phyloP scores from a whole-genome alignment of 805 yeast species.

The Candida loeiensis region DNA sequence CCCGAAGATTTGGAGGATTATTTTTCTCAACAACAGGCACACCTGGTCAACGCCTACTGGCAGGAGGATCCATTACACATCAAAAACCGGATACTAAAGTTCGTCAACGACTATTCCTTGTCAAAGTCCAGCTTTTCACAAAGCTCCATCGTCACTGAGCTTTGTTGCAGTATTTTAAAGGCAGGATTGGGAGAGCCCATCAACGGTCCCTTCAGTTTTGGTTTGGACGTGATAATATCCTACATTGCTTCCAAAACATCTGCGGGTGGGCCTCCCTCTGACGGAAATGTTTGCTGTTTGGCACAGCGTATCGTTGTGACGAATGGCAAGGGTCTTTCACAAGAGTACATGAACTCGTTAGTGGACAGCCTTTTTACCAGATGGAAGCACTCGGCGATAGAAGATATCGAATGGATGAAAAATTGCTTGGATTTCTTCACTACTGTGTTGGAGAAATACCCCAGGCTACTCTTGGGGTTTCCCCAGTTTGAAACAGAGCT shows the following conservation, averaged over 20 bases:
- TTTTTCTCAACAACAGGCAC: constrained; percentile 31
- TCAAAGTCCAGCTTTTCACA: constrained; percentile 33
- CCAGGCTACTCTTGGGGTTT: constrained; percentile 42
- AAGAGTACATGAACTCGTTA: constrained; percentile 32
- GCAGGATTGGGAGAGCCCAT: constrained; percentile 60
- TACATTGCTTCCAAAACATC: constrained; percentile 35
- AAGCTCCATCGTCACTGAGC: constrained; percentile 55
- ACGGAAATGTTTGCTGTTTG: constrained; percentile 44
- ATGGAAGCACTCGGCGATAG: constrained; percentile 30
- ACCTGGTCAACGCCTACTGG: constrained; percentile 41
- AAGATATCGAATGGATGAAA: constrained; percentile 61
- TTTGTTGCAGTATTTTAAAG: constrained; percentile 58
- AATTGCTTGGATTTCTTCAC: constrained; percentile 49
- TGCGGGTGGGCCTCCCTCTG: constrained; percentile 27
- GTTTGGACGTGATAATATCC: constrained; percentile 20
- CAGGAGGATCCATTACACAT: constrained; percentile 43
- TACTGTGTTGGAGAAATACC: constrained; percentile 46
- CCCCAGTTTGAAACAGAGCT: constrained; percentile 21
- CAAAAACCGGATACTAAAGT: constrained; percentile 38
- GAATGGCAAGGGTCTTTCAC: constrained; percentile 27
- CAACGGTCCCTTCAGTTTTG: constrained; percentile 65
- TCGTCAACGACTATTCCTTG: constrained; percentile 42
- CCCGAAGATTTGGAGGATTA: constrained; percentile 51
- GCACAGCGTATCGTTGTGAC: constrained; percentile 43
- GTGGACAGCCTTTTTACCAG: constrained; percentile 37